Evolutionary conservation across 148 eudicot genomes (phyloP), one percentile per base, ranked within the genome.

Genomic region (Dianthus caryophyllus): DNA sequence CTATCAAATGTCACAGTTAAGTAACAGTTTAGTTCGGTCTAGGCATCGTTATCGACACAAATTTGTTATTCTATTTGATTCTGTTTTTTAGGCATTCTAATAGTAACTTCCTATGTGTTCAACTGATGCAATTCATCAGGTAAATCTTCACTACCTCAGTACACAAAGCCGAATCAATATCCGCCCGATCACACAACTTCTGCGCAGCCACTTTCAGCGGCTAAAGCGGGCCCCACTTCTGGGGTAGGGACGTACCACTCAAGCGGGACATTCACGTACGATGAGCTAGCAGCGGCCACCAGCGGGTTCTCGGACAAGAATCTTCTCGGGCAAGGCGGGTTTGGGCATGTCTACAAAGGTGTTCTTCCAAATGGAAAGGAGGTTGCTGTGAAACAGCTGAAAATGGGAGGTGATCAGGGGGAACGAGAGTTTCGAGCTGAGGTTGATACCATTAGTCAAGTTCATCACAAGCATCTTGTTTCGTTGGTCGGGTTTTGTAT

Each of bases 381-480:
- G 57, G 69, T 81, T 56, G 87, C 87, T n/a, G 82, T 84, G 4
- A 84, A 84, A 60, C 82, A 71, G 59, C 68, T 83, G 54, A 83
- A 74, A 65, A 73, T 73, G 71, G 87, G 84, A 64, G 84, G 87
- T 5, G 59, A 69, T 50, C 87, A 84, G 69, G 87, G 84, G 4
- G 84, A 81, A 47, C 66, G 83, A 22, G 87, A 84, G 73, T 84
- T 83, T 51, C 75, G 51, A 22, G 77, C 84, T 26, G 87, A 84
- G 68, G 82, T 84, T 13, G 84, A 84, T 43, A 84, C 80, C 16
- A 81, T 84, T 57, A 84, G 82, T 51, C 84, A 83, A 49, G 84
- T 84, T 13, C 88, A 84, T 73, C 88, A 84, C 47, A 82, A 75
- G 52, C 80, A 84, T 54, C 83, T 84, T 57, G 88, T 84, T 29